Evolutionary conservation across 1,284 basidiomycete species (phyloP).

Genomic region (Rugosomyces carneus): DNA sequence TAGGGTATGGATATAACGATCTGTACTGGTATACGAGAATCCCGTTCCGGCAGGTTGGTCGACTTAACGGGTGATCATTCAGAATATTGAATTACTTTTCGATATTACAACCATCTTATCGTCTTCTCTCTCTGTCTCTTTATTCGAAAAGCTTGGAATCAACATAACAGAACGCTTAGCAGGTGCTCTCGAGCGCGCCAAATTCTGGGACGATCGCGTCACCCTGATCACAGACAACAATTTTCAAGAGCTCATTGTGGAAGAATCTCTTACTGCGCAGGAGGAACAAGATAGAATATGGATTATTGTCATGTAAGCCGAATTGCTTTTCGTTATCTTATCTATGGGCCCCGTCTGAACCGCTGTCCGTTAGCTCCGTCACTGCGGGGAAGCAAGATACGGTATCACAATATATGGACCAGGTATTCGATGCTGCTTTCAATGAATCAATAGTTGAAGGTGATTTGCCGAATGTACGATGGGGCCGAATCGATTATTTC

Average conservation of each 20-base stretch:
- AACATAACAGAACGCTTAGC: slow-evolving; percentile 59
- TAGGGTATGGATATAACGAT: slow-evolving; percentile 80
- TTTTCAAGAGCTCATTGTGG: slow-evolving; percentile 59
- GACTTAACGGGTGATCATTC: slow-evolving; percentile 58
- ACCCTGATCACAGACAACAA: slow-evolving; percentile 73
- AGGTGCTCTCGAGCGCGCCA: slow-evolving; percentile 29
- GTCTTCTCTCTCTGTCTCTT: slow-evolving; percentile 41
- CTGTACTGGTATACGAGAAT: slow-evolving; percentile 83
- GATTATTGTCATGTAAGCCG: slow-evolving; percentile 62
- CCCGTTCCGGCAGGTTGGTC: slow-evolving; percentile 98
- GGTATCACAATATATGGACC: slow-evolving; percentile 62
- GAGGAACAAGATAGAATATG: slow-evolving; percentile 63
- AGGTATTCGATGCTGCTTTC: slow-evolving; percentile 63
- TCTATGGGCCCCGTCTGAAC: slow-evolving; percentile 4
- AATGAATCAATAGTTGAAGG: slow-evolving; percentile 53
- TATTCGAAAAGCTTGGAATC: slow-evolving; percentile 54
- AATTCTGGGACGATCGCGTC: slow-evolving; percentile 64
- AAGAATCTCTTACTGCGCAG: slow-evolving; percentile 55
- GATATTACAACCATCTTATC: slow-evolving; percentile 44
- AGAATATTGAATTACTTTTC: too few relatives aligned
- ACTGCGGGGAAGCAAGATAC: slow-evolving; percentile 52
- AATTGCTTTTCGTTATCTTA: slow-evolving; percentile 11
- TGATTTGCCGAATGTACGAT: slow-evolving; percentile 65
- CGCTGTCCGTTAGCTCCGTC: slow-evolving; percentile 43
- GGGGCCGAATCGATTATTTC: slow-evolving; percentile 76